These are phyloP conservation scores for Telfairia occidentalis DNA, from an alignment of 331 rosid species.

Conservation along the genomic window DNA sequence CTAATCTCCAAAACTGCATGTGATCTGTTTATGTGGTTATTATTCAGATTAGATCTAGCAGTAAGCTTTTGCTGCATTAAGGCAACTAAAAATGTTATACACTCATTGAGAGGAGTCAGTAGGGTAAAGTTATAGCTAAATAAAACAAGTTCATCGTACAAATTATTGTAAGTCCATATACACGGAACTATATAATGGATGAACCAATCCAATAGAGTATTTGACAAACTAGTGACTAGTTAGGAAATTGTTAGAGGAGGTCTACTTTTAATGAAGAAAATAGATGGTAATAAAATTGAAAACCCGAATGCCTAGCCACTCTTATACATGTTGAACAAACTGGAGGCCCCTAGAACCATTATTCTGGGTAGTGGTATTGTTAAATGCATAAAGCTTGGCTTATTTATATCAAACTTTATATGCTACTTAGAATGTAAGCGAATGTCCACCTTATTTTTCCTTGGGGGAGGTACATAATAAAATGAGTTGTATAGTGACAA, in stretches of 20 bases:
- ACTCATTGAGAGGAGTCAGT: background rate
- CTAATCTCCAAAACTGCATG: slow-evolving; percentile 58
- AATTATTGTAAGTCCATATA: background rate
- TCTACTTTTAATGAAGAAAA: background rate
- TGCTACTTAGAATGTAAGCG: background rate
- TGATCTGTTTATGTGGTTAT: slow-evolving; percentile 28
- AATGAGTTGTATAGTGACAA: background rate
- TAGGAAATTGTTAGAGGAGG: background rate
- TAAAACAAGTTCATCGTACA: background rate
- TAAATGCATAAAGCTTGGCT: background rate
- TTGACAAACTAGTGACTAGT: background rate
- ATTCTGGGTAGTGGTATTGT: background rate
- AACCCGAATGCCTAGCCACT: background rate
- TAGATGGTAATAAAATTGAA: background rate
- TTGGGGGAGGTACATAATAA: background rate
- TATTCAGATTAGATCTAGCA: background rate
- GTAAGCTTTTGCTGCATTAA: background rate
- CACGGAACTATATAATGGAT: background rate
- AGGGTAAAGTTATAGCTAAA: background rate
- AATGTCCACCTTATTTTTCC: background rate
- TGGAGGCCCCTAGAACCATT: background rate
- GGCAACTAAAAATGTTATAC: background rate
- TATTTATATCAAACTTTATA: background rate
- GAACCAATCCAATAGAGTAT: background rate
- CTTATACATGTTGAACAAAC: background rate